Evolutionary conservation across 345 rosid genomes (phyloP), one percentile per base, ranked within the genome.

Genomic region (Salix udensis): DNA sequence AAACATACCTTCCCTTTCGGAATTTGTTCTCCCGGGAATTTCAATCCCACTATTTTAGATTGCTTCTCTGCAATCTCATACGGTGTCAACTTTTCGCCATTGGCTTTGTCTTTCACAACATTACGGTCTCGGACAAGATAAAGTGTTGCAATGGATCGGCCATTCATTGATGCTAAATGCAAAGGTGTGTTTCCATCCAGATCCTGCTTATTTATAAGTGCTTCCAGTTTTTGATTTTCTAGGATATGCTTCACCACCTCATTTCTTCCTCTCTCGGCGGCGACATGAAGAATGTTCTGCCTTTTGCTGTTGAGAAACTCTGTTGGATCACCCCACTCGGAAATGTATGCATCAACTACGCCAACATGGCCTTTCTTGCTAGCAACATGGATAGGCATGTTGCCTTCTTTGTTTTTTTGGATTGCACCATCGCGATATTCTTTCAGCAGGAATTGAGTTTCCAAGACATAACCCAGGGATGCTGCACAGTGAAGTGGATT

Each of bases 211-310:
- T 53, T 34, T 18, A 4, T 3, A 10, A 71, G 26, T 7, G 19
- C 1, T 6, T 23, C 4, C 2, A 36, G 31, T 1, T 7, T 1
- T 10, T 48, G 12, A n/a, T 11, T 11, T 37, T 5, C 0, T 26
- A 72, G 48, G 23, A 60, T 5, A 6, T 37, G 23, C 21, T 28
- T 26, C 16, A 72, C 52, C 30, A 72, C 31, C 1, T 13, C 2
- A 15, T n/a, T 0, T 10, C 16, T 1, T 23, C 75, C 75, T 5
- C 1, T 16, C 21, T 58, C 34, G 0, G 75, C 50, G 4, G 67
- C 75, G 40, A 72, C 67, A 44, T 72, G 75, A 37, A 72, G 52
- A 53, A 72, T 24, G 34, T 72, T 72, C 28, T 60, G 75, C 37
- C 67, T 34, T 55, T 72, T 60, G 0, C 1, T 37, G 44, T 12